Evolutionary conservation across 2,329 filamentous ascomycete species (phyloP).

Genomic region (Harringtonia lauricola): DNA sequence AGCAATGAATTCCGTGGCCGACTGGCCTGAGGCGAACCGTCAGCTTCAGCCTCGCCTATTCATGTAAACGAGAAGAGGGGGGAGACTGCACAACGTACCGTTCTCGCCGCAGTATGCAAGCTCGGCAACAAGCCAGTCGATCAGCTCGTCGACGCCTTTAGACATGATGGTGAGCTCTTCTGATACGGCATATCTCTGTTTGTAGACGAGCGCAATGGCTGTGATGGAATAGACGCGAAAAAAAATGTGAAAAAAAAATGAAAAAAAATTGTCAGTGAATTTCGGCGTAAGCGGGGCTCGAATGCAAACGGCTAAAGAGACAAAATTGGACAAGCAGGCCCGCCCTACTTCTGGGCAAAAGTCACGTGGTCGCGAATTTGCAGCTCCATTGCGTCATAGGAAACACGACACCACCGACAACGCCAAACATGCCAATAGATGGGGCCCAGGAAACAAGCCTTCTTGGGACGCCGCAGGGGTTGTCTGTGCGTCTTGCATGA

Average conservation of each 20-base stretch:
- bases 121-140: slow-evolving; percentile 31
- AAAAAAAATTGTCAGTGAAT: slow-evolving; percentile 1
- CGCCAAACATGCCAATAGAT: too few species aligned
- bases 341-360: too few species aligned
- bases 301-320: slow-evolving; percentile 6
- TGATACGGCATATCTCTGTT: slow-evolving; percentile 2
- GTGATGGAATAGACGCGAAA: neutral
- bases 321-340: neutral
- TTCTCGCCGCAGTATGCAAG: slow-evolving; percentile 30
- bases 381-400: too few species aligned
- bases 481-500: too few species aligned
- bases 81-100: slow-evolving; percentile 21
- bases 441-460: too few species aligned
- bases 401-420: too few species aligned
- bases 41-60: neutral
- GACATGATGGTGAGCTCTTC: slow-evolving; percentile 16
- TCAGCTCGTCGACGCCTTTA: slow-evolving; percentile 31
- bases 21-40: slow-evolving; percentile 11
- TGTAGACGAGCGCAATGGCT: neutral
- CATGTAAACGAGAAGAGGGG: too few species aligned
- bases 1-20: slow-evolving; percentile 12
- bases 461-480: too few species aligned
- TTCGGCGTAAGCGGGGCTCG: slow-evolving; percentile 11
- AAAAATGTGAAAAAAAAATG: neutral
- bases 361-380: too few species aligned